Evolutionary conservation across 2,329 filamentous ascomycete genomes (phyloP).

Genomic region (Apiospora kogelbergensis): DNA sequence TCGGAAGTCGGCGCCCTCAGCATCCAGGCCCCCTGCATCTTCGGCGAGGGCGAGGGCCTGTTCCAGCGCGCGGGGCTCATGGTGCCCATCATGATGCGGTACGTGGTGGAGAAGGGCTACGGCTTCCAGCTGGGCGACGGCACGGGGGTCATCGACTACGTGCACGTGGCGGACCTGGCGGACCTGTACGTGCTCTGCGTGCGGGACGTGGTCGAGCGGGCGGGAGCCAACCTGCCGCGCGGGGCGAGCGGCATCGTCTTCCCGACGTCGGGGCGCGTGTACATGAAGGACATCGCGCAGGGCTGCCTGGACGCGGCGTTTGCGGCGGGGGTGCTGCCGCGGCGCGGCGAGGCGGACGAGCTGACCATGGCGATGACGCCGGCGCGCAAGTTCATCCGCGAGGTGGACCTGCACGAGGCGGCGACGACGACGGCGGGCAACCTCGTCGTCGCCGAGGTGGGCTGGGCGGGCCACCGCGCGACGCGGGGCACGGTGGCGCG

Average conservation of each 20-base stretch:
- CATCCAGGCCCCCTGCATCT: slow-evolving; percentile 17
- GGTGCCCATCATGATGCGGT: slow-evolving; percentile 19
- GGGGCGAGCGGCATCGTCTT: slow-evolving; percentile 2
- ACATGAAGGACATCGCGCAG: slow-evolving; percentile 12
- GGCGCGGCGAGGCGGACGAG: background rate
- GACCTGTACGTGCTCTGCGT: slow-evolving; percentile 19
- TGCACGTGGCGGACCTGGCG: slow-evolving; percentile 21
- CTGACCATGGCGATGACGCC: background rate
- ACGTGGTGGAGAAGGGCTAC: slow-evolving; percentile 18
- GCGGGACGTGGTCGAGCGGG: slow-evolving; percentile 12
- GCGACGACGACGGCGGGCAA: slow-evolving; percentile 5
- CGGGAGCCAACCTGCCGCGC: background rate
- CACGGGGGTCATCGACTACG: slow-evolving; percentile 17
- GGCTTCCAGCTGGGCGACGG: slow-evolving; percentile 19
- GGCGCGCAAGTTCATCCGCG: slow-evolving; percentile 9
- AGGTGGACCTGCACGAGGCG: background rate
- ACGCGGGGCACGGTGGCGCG: slow-evolving; percentile 13
- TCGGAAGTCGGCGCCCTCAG: slow-evolving; percentile 16
- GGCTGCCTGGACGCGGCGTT: slow-evolving; percentile 18
- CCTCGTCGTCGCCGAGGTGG: slow-evolving; percentile 7
- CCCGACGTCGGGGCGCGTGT: slow-evolving; percentile 11
- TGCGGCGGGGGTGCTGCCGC: slow-evolving; percentile 14
- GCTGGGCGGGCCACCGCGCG: slow-evolving; percentile 13
- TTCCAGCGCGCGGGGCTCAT: slow-evolving; percentile 18
- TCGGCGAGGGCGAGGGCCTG: slow-evolving; percentile 15